A percentile compares a stretch with the other conserved stretches of the same genome.
Evolutionary conservation across 1,284 basidiomycete species (phyloP).

Genomic region (Tylopilus sp.): DNA sequence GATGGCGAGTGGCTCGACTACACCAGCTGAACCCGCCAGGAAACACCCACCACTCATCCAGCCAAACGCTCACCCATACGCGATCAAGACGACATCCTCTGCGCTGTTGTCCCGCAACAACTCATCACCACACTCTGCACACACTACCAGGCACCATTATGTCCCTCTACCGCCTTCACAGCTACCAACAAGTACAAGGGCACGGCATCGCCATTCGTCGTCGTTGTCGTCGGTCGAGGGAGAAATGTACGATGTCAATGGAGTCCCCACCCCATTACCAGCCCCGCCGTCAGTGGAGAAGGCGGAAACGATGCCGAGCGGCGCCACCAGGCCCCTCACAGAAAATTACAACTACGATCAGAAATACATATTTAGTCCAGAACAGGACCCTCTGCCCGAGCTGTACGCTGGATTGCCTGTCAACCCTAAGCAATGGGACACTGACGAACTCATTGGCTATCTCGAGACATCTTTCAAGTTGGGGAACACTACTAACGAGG

Average conservation of each 20-base stretch:
- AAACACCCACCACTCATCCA: constrained; percentile 18
- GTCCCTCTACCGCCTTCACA: constrained; percentile 24
- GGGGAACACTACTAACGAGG: not conserved
- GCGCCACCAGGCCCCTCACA: constrained; percentile 1
- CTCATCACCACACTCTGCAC: constrained; percentile 29
- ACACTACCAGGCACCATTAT: constrained; percentile 30
- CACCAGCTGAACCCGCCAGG: constrained; percentile 18
- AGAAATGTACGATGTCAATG: not conserved
- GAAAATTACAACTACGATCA: constrained; percentile 2
- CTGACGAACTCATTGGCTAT: constrained; percentile 25
- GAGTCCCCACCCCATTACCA: constrained; percentile 18
- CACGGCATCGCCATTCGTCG: constrained; percentile 26
- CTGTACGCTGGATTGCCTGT: constrained; percentile 12
- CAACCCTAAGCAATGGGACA: constrained; percentile 30
- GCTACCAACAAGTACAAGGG: not conserved
- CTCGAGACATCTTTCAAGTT: constrained; percentile 16
- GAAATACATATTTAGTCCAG: not conserved
- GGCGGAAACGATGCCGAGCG: constrained; percentile 16
- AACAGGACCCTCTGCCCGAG: not conserved
- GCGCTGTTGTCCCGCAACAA: constrained; percentile 38
- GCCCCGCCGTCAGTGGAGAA: constrained; percentile 12
- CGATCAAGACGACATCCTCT: constrained; percentile 39
- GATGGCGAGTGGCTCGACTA: constrained; percentile 20
- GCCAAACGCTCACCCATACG: constrained; percentile 37
- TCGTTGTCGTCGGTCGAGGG: constrained; percentile 20